Evolutionary conservation across 2,329 filamentous ascomycete species (phyloP).

Genomic region (Epichloe gansuensis): DNA sequence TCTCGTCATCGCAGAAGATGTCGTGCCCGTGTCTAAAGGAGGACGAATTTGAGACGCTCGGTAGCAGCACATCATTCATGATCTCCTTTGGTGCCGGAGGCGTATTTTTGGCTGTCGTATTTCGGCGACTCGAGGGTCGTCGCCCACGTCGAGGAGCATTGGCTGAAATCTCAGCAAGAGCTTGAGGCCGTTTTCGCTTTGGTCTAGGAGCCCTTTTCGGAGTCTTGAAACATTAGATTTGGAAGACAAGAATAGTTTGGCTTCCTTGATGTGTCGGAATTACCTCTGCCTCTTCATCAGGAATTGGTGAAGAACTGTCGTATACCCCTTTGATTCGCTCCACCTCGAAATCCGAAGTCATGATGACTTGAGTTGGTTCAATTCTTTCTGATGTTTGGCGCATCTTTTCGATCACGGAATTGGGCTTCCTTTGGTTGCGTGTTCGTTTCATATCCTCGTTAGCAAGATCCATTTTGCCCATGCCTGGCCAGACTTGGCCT

Average conservation of each 20-base stretch:
- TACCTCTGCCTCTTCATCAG: slow-evolving; percentile 31
- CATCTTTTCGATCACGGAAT: slow-evolving; percentile 57
- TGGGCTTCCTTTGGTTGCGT: slow-evolving; percentile 67
- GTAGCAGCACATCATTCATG: neutral
- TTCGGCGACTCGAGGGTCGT: slow-evolving; percentile 13
- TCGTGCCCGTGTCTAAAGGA: slow-evolving; percentile 16
- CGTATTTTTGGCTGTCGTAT: slow-evolving; percentile 11
- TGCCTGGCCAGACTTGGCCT: slow-evolving; percentile 63
- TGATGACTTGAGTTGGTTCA: slow-evolving; percentile 52
- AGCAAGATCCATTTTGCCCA: slow-evolving; percentile 72
- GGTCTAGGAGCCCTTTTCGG: slow-evolving; percentile 18
- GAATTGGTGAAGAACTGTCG: slow-evolving; percentile 39
- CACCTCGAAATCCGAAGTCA: slow-evolving; percentile 38
- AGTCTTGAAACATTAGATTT: slow-evolving; percentile 11
- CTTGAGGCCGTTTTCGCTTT: slow-evolving; percentile 20
- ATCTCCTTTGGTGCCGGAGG: slow-evolving; percentile 7
- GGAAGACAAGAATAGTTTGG: neutral
- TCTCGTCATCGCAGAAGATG: slow-evolving; percentile 20
- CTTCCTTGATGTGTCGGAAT: slow-evolving; percentile 10
- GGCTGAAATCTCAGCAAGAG: slow-evolving; percentile 22
- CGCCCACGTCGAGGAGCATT: slow-evolving; percentile 20
- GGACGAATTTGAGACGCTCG: neutral
- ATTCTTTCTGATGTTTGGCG: slow-evolving; percentile 51
- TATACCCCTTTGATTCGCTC: slow-evolving; percentile 46
- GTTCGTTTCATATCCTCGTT: slow-evolving; percentile 60